phyloP scores from a whole-genome alignment of 305 asterid genomes.

The Fraxinus sp. region DNA sequence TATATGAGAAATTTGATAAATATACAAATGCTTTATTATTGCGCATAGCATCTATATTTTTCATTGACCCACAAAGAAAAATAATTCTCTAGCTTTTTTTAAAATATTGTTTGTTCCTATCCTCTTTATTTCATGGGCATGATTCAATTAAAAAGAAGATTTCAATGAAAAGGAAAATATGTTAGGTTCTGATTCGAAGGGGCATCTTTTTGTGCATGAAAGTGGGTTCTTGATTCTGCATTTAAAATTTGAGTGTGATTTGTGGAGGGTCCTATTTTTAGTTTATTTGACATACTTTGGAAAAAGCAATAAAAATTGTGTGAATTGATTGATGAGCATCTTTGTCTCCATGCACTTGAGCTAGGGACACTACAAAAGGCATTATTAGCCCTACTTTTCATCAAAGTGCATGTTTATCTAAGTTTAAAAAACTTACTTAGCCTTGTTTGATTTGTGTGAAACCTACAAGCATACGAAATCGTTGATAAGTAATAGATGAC shows the following conservation, averaged over 20 bases:
- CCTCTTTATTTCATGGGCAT: constrained; percentile 13
- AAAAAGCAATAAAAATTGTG: constrained; percentile 24
- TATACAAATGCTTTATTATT: constrained; percentile 33
- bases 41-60: constrained; percentile 36
- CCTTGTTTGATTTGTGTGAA: too few relatives aligned
- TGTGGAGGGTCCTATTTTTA: constrained; percentile 36
- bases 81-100: constrained; percentile 29
- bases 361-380: constrained; percentile 21
- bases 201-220: constrained; percentile 40
- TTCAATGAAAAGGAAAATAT: constrained; percentile 18
- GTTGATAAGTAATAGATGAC: too few relatives aligned
- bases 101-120: constrained; percentile 10
- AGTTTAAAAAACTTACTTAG: background rate
- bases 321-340: constrained; percentile 21
- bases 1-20: constrained; percentile 27
- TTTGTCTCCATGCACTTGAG: constrained; percentile 30
- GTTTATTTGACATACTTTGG: constrained; percentile 19
- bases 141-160: constrained; percentile 27
- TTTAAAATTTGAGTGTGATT: constrained; percentile 25
- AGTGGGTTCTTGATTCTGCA: constrained; percentile 57
- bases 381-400: constrained; percentile 4
- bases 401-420: background rate
- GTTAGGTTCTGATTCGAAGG: constrained; percentile 45
- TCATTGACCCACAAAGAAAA: constrained; percentile 36
- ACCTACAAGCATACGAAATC: too few relatives aligned